Evolutionary conservation across 768 basidiomycete genomes (phyloP).

Genomic region (Tulasnella sp.): DNA sequence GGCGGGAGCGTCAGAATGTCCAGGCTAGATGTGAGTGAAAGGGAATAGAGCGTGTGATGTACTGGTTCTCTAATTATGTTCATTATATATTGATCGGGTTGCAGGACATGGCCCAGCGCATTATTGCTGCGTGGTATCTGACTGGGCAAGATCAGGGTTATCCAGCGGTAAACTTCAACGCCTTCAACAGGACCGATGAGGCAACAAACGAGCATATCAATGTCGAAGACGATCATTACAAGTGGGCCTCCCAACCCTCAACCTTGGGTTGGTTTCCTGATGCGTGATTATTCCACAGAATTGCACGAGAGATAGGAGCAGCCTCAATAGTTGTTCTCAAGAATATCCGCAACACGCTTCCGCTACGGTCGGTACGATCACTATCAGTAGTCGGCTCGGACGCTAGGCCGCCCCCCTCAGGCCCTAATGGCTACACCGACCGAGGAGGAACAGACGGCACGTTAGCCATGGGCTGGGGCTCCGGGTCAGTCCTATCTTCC

Average conservation of each 20-base stretch:
- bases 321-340: conserved; percentile 50
- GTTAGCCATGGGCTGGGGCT: conserved; percentile 90
- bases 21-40: conserved; percentile 28
- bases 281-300: too few species aligned
- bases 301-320: conserved; percentile 39
- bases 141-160: conserved; percentile 26
- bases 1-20: conserved; percentile 58
- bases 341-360: conserved; percentile 27
- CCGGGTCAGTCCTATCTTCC: conserved; percentile 32
- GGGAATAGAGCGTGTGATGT: neutral
- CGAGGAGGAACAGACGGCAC: conserved; percentile 39
- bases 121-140: conserved; percentile 29
- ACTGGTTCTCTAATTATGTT: too few species aligned
- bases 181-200: conserved; percentile 23
- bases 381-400: conserved; percentile 33
- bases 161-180: conserved; percentile 31
- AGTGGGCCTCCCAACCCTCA: conserved; percentile 18
- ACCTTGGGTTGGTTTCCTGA: neutral
- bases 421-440: conserved; percentile 61
- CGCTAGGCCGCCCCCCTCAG: conserved; percentile 50
- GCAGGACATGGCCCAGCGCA: conserved; percentile 31
- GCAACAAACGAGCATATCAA: conserved; percentile 25
- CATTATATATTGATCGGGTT: too few species aligned
- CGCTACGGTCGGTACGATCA: conserved; percentile 24
- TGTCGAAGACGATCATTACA: conserved; percentile 28